A percentile compares a stretch with the other conserved stretches of the same genome.
phyloP scores from a whole-genome alignment of 192 early-diverging fungal species.

The Jimgerdemannia flammicorona region DNA sequence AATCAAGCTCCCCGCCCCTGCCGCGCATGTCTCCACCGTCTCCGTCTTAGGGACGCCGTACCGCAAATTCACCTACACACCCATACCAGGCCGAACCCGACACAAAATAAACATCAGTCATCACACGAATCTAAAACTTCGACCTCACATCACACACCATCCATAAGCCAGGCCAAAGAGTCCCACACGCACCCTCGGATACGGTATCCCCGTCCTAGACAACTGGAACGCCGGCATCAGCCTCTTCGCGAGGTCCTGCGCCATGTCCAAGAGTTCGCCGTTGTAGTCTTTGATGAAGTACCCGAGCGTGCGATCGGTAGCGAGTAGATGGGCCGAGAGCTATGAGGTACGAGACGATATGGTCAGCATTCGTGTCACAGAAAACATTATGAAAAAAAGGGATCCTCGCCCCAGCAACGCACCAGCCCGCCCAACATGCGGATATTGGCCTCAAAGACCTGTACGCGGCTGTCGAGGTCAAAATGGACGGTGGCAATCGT shows the following conservation, averaged over 20 bases:
- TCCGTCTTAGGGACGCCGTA: conserved; percentile 67
- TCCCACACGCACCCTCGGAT: conserved; percentile 56
- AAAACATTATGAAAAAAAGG: not conserved
- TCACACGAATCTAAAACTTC: not conserved
- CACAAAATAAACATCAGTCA: not conserved
- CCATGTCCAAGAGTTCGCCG: conserved; percentile 75
- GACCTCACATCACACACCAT: not conserved
- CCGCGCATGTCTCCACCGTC: conserved; percentile 72
- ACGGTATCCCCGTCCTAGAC: conserved; percentile 79
- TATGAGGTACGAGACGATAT: conserved; percentile 4
- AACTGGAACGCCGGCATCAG: conserved; percentile 86
- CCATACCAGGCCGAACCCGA: not conserved
- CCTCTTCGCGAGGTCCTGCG: conserved; percentile 75
- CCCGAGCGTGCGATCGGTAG: conserved; percentile 58
- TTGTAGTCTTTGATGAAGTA: conserved; percentile 64
- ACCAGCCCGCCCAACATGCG: conserved; percentile 82
- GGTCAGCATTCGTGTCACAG: not conserved
- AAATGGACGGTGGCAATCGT: conserved; percentile 68
- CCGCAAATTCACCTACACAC: conserved; percentile 59
- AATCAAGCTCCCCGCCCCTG: conserved; percentile 88
- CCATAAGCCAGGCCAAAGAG: not conserved
- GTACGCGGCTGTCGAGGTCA: conserved; percentile 82
- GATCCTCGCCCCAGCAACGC: not conserved
- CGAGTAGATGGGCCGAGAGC: conserved; percentile 86
- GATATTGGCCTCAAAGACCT: conserved; percentile 96